Evolutionary conservation across 2,329 filamentous ascomycete genomes (phyloP).

Genomic region (Ramularia endophylla): DNA sequence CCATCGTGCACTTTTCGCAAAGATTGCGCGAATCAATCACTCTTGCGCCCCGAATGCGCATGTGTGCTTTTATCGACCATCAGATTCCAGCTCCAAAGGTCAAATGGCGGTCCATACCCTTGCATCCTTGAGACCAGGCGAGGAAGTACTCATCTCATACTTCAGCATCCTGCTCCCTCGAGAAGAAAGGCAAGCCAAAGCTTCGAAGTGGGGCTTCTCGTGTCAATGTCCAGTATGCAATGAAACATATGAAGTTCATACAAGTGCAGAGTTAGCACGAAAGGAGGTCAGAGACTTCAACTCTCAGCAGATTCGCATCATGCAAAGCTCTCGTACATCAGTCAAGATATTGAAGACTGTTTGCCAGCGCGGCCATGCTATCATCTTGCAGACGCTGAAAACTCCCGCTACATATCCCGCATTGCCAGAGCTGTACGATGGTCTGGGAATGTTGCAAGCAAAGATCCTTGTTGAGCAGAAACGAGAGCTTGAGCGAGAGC

Average conservation of each 20-base stretch:
- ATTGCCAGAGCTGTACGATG: constrained; percentile 17
- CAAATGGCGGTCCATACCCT: constrained; percentile 19
- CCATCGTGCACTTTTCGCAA: constrained; percentile 18
- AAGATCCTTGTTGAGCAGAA: constrained; percentile 11
- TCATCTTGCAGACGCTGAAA: constrained; percentile 2
- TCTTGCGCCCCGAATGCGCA: constrained; percentile 22
- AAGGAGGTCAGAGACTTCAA: constrained; percentile 12
- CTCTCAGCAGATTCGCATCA: constrained; percentile 4
- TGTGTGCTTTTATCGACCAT: constrained; percentile 17
- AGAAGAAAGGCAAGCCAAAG: constrained; percentile 14
- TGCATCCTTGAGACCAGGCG: constrained; percentile 10
- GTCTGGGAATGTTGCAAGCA: constrained; percentile 15
- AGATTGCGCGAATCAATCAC: constrained; percentile 20
- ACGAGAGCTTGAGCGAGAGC: constrained; percentile 8
- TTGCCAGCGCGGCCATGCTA: constrained; percentile 4
- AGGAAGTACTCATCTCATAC: constrained; percentile 20
- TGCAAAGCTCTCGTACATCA: constrained; percentile 4
- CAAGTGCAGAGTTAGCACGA: constrained; percentile 6
- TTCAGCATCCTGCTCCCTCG: constrained; percentile 18
- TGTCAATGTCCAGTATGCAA: constrained; percentile 18
- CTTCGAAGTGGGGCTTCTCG: constrained; percentile 18
- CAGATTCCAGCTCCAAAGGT: constrained; percentile 1
- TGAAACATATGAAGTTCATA: constrained; percentile 1
- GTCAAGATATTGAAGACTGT: constrained; percentile 8
- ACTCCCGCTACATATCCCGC: constrained; percentile 12